Base-by-base conservation (phyloP, 345 rosid genomes). In the Populus davidiana region DNA sequence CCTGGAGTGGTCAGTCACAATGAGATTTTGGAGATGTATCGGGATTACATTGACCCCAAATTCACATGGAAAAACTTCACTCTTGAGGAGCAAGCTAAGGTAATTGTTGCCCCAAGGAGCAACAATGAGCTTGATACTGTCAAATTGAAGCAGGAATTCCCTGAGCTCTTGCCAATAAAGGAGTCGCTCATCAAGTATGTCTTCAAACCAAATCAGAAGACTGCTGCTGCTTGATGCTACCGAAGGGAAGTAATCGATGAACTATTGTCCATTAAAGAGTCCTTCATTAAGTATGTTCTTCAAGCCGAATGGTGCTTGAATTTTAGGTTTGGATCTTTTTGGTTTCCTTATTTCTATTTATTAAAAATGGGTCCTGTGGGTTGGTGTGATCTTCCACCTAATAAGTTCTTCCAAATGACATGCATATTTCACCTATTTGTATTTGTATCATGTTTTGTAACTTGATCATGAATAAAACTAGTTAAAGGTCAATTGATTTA, bases 1-100 rank as follows among this genome's bases (percentile, higher is more conserved):
- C 97, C 97, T 0, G 97, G 96, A 3, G 97, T 91, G 11, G 98
- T 94, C 31, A 90, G 97, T 71, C 98, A 94, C 89, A 94, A 92
- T 18, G 98, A 94, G 88, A 91, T 94, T 77, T 82, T 94, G 61
- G 90, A 94, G 85, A 92, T 94, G 92, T 94, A 94, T 79, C 78
- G 77, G 56, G 90, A 88, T 18, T 90, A 89, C 84, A 83, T 92
- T 5, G 89, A 91, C 62, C 89, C 94, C 38, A 82, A 73, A 63
- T 91, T 94, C 83, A 77, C 94, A 1, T 94, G 97, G 97, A 91
- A 89, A 83, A 94, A 94, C 85, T 94, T 94, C 78, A 94, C 82
- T 18, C 86, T 94, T 29, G 96, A 94, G 79, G 98, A 94, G 79
- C 98, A 94, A 72, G 94, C 94, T 4, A 92, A 94, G 80, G 98